Conservation (phyloP, 2,329 filamentous ascomycete species). For the Aspergillus fumigatus region DNA sequence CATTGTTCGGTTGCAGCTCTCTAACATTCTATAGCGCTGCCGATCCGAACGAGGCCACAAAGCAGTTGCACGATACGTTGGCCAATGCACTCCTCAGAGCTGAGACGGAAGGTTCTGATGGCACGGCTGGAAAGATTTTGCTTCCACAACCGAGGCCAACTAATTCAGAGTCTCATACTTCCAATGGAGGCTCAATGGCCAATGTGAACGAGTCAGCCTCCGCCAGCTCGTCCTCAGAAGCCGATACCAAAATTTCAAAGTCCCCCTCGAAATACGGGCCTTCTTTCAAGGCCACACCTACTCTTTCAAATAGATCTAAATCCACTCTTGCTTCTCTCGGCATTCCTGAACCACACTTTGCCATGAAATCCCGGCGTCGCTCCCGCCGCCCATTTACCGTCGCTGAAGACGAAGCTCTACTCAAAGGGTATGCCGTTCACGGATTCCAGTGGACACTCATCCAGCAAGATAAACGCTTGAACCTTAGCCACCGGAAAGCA, state of each 20-base stretch:
- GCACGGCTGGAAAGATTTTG: slow-evolving; percentile 20
- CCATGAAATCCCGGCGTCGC: slow-evolving; percentile 47
- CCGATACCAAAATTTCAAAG: slow-evolving; percentile 8
- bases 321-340: slow-evolving; percentile 39
- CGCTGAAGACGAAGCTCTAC: slow-evolving; percentile 54
- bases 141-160: slow-evolving; percentile 21
- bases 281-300: slow-evolving; percentile 21
- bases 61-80: slow-evolving; percentile 34
- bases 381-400: slow-evolving; percentile 53
- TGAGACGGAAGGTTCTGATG: slow-evolving; percentile 23
- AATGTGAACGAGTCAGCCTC: slow-evolving; percentile 15
- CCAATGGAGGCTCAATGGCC: slow-evolving; percentile 9
- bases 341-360: slow-evolving; percentile 46
- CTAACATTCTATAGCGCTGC: slow-evolving; percentile 21
- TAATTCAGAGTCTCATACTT: slow-evolving; percentile 14
- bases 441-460: slow-evolving; percentile 59
- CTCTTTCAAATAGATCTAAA: slow-evolving; percentile 29
- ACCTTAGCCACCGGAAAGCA: slow-evolving; percentile 48
- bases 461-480: slow-evolving; percentile 50
- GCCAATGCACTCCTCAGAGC: slow-evolving; percentile 29
- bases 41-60: slow-evolving; percentile 34
- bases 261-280: slow-evolving; percentile 11
- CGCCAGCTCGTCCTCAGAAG: slow-evolving; percentile 17
- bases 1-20: not conserved
- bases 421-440: slow-evolving; percentile 56